phyloP scores from a whole-genome alignment of 345 rosid species.

The Hibiscus syriacus region DNA sequence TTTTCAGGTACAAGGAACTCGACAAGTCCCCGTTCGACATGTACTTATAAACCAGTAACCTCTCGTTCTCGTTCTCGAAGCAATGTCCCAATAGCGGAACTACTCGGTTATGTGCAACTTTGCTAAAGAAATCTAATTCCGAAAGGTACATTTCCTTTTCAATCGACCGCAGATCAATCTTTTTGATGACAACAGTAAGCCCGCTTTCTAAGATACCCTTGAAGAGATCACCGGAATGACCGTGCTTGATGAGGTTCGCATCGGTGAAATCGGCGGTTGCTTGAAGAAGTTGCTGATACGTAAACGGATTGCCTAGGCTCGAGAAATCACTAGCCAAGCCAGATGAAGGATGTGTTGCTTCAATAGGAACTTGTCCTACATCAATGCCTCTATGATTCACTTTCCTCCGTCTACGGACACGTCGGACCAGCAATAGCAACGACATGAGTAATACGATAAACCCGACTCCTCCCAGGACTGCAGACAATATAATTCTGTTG shows the following conservation, averaged over 20 bases:
- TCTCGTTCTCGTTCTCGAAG: constrained; percentile 71
- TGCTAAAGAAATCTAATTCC: constrained; percentile 81
- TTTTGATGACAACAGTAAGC: constrained; percentile 55
- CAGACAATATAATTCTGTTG: constrained; percentile 42
- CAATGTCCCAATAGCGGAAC: constrained; percentile 87
- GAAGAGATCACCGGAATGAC: constrained; percentile 89
- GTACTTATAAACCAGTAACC: constrained; percentile 68
- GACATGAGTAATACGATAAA: constrained; percentile 33
- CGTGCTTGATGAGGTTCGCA: constrained; percentile 70
- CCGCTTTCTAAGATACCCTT: constrained; percentile 63
- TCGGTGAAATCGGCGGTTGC: constrained; percentile 70
- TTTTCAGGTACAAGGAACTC: constrained; percentile 62
- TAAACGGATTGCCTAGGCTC: constrained; percentile 60
- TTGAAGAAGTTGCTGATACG: constrained; percentile 65
- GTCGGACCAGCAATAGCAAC: constrained; percentile 35
- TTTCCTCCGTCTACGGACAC: constrained; percentile 36
- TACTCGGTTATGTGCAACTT: constrained; percentile 61
- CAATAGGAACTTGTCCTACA: constrained; percentile 50
- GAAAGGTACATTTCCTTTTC: constrained; percentile 53
- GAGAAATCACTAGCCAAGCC: constrained; percentile 45
- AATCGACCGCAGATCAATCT: constrained; percentile 40
- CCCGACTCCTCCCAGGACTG: constrained; percentile 59
- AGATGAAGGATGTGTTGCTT: constrained; percentile 35
- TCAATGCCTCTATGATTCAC: constrained; percentile 38
- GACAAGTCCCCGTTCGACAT: constrained; percentile 89